Conservation (phyloP, 1,284 basidiomycete genomes). For the Cryptococcus amylolentus region DNA sequence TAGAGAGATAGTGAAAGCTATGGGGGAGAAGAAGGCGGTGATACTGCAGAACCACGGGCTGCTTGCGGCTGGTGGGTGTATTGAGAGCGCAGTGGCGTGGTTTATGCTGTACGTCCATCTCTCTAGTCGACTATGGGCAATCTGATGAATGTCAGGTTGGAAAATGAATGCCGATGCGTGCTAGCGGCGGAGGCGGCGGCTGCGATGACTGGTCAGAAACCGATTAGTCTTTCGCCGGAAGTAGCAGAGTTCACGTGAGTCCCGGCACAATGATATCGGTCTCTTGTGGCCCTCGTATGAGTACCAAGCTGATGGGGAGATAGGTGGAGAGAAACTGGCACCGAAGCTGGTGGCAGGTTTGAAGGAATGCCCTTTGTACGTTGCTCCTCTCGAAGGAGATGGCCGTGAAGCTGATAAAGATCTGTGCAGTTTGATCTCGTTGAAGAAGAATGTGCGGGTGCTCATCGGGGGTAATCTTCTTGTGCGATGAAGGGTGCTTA, state of each 20-base stretch:
- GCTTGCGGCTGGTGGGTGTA: slow-evolving; percentile 52
- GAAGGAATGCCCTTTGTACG: slow-evolving; percentile 28
- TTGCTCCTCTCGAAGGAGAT: neutral
- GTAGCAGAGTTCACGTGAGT: slow-evolving; percentile 30
- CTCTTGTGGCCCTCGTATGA: no score
- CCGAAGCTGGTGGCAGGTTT: slow-evolving; percentile 28
- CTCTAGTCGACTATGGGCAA: neutral
- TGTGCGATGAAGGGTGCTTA: slow-evolving; percentile 7
- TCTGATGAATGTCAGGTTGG: slow-evolving; percentile 15
- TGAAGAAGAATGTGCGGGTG: slow-evolving; percentile 23
- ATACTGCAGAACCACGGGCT: slow-evolving; percentile 61
- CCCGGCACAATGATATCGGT: no score
- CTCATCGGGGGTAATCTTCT: slow-evolving; percentile 11
- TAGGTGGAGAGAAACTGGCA: slow-evolving; percentile 24
- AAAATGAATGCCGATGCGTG: slow-evolving; percentile 30
- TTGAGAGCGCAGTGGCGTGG: slow-evolving; percentile 27
- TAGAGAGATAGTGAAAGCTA: slow-evolving; percentile 55
- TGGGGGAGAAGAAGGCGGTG: slow-evolving; percentile 52
- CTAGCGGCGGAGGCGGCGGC: slow-evolving; percentile 25
- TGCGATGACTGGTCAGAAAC: slow-evolving; percentile 20
- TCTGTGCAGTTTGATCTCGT: slow-evolving; percentile 28
- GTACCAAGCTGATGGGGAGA: no score
- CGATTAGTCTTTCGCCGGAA: slow-evolving; percentile 14
- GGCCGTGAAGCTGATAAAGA: neutral
- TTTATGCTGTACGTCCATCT: slow-evolving; percentile 27